Evolutionary conservation across 2,329 filamentous ascomycete genomes (phyloP).

Genomic region (Hirsutella thompsonii): DNA sequence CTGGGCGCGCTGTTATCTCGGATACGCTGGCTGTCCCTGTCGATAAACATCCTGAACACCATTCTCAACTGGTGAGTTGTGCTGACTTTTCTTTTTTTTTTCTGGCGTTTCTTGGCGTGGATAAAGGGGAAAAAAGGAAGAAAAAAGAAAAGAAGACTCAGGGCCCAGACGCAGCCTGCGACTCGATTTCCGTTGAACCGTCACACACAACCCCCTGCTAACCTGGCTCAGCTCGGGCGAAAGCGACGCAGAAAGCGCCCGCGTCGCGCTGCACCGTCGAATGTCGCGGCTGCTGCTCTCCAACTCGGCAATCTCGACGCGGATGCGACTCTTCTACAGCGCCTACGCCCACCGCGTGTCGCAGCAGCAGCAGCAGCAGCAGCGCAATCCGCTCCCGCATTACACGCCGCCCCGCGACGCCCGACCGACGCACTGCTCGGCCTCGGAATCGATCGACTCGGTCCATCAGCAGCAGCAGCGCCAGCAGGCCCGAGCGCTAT

Average conservation of each 20-base stretch:
- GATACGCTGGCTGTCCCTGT: conserved; percentile 23
- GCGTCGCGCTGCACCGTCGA: conserved; percentile 19
- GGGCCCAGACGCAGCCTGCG: background rate
- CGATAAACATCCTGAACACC: conserved; percentile 26
- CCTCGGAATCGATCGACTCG: conserved; percentile 4
- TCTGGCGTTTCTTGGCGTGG: background rate
- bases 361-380: no score
- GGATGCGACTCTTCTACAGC: conserved; percentile 16
- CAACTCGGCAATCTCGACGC: conserved; percentile 17
- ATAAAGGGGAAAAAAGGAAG: background rate
- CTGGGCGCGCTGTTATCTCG: conserved; percentile 17
- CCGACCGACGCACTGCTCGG: background rate
- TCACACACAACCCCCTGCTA: background rate
- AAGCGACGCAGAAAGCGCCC: conserved; percentile 21
- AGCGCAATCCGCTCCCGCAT: background rate
- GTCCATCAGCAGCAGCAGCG: conserved; percentile 4
- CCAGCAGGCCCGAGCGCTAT: conserved; percentile 7
- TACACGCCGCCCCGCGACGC: background rate
- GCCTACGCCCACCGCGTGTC: background rate
- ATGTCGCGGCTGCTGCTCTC: conserved; percentile 20
- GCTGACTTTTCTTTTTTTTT: background rate
- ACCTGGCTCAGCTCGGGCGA: conserved; percentile 16
- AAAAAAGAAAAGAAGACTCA: background rate
- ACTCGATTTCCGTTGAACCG: no score
- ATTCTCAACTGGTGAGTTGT: conserved; percentile 22